A percentile compares a stretch with the other conserved stretches of the same genome.
These are phyloP conservation scores for Colletotrichum filicis DNA, from an alignment of 2,329 filamentous ascomycete genomes.

Conservation along the genomic window DNA sequence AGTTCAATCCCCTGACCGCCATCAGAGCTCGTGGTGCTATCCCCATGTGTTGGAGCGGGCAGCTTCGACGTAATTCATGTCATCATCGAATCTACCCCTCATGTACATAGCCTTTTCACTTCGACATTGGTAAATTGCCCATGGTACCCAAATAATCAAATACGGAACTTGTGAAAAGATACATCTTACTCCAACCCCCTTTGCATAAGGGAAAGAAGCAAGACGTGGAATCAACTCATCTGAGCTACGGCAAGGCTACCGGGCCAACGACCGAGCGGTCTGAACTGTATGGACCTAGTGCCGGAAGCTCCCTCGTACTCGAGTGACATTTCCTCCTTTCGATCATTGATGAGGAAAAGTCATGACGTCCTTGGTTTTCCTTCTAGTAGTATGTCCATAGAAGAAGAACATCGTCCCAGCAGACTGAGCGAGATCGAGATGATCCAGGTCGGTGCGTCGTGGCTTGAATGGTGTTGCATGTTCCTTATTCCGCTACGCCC, in stretches of 20 bases:
- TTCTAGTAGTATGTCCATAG: not conserved
- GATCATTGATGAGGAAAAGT: slow-evolving; percentile 22
- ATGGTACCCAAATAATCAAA: not conserved
- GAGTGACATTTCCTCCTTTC: not conserved
- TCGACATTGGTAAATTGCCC: not conserved
- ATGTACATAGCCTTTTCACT: slow-evolving; percentile 10
- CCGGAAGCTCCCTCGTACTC: not conserved
- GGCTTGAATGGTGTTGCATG: not conserved
- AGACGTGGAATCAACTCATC: not conserved
- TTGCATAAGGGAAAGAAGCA: not conserved
- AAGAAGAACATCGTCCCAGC: not conserved
- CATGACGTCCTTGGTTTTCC: slow-evolving; percentile 24
- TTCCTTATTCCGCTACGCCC: slow-evolving; percentile 15
- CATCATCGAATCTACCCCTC: slow-evolving; percentile 19
- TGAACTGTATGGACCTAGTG: not conserved
- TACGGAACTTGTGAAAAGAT: not conserved
- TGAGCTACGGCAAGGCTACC: not conserved
- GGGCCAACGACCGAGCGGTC: slow-evolving; percentile 6
- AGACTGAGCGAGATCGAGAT: slow-evolving; percentile 18
- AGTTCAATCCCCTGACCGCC: not conserved
- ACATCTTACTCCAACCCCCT: not conserved
- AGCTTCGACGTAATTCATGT: slow-evolving; percentile 15
- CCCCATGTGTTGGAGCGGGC: not conserved
- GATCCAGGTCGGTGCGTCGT: slow-evolving; percentile 7
- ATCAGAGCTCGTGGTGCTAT: not conserved